Conservation (phyloP, 1,284 basidiomycete genomes). For the Cutaneotrichosporon dermatis region DNA sequence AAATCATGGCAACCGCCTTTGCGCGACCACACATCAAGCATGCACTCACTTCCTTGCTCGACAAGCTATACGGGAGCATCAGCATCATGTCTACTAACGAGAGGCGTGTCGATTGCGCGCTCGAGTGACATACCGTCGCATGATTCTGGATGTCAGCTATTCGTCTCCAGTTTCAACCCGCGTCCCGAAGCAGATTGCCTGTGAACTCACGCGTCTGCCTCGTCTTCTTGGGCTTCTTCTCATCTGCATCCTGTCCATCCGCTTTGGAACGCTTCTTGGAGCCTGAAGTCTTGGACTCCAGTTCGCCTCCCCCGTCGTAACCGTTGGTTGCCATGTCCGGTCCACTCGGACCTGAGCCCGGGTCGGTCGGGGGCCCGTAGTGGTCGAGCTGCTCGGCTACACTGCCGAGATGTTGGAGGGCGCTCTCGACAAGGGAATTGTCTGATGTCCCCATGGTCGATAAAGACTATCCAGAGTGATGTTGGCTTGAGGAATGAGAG, state of each 20-base stretch:
- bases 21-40: background rate
- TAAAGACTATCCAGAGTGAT: too few species aligned
- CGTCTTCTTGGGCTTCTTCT: conserved; percentile 37
- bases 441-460: background rate
- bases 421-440: background rate
- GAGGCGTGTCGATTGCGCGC: background rate
- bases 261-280: conserved; percentile 8
- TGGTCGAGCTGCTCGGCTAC: background rate
- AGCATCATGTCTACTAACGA: background rate
- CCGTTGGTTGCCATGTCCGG: too few species aligned
- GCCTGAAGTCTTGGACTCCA: background rate
- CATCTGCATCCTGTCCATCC: conserved; percentile 7
- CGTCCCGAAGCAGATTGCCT: too few species aligned
- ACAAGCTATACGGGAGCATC: conserved; percentile 29
- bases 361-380: background rate
- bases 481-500: too few species aligned
- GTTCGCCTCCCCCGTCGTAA: too few species aligned
- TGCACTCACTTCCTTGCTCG: conserved; percentile 41
- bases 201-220: conserved; percentile 42
- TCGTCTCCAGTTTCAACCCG: too few species aligned
- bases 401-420: conserved; percentile 2
- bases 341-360: background rate
- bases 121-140: conserved; percentile 40
- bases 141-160: conserved; percentile 23
- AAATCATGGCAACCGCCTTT: background rate